These are phyloP conservation scores for Rhodotorula taiwanensis DNA, from an alignment of 768 basidiomycete genomes.

Conservation along the genomic window DNA sequence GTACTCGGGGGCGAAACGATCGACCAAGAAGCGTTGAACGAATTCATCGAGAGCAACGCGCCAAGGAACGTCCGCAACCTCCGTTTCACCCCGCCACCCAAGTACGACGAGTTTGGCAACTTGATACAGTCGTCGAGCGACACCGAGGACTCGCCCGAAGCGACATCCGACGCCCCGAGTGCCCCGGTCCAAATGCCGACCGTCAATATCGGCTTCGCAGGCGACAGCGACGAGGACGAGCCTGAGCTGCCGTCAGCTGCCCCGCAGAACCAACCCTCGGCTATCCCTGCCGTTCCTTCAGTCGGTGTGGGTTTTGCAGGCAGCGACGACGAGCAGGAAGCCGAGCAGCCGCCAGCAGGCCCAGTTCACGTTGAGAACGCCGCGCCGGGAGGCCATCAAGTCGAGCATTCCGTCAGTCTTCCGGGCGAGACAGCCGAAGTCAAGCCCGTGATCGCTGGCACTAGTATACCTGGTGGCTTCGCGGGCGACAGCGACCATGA, in stretches of 20 bases:
- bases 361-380: too few relatives aligned
- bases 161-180: neutral
- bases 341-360: neutral
- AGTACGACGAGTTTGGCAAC: conserved; percentile 1
- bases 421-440: too few relatives aligned
- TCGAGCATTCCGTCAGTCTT: too few relatives aligned
- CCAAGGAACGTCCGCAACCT: neutral
- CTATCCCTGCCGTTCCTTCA: too few relatives aligned
- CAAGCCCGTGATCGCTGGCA: too few relatives aligned
- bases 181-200: neutral
- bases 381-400: neutral
- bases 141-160: neutral
- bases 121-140: neutral
- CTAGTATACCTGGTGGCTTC: too few relatives aligned
- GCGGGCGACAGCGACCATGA: neutral
- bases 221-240: conserved; percentile 1
- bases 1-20: neutral
- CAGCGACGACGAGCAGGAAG: conserved; percentile 4
- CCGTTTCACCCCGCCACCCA: neutral
- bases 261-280: too few relatives aligned
- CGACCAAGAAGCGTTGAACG: neutral
- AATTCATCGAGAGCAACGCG: neutral
- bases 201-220: neutral
- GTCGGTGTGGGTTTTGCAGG: neutral
- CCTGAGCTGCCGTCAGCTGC: neutral